Conservation (phyloP, 2,329 filamentous ascomycete genomes). For the Aspergillus sp. region DNA sequence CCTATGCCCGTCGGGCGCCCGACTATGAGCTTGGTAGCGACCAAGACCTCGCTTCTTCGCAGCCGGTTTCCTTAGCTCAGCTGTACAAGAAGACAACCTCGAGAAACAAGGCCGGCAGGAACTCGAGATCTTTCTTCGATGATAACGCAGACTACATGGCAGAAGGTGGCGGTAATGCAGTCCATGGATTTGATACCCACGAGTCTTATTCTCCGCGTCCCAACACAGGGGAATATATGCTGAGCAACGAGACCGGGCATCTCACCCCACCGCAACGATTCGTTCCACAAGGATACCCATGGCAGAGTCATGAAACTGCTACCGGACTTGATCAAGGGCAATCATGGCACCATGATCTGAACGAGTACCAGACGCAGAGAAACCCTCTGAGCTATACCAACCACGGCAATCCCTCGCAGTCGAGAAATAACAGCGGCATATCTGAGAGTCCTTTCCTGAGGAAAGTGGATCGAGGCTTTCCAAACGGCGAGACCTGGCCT, state of each 20-base stretch:
- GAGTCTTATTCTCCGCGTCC: constrained; percentile 16
- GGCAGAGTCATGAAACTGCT: neutral
- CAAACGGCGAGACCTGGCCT: neutral
- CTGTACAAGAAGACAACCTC: constrained; percentile 24
- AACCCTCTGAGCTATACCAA: constrained; percentile 28
- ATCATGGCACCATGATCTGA: constrained; percentile 14
- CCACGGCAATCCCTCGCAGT: constrained; percentile 2
- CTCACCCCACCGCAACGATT: neutral
- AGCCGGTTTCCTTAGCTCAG: constrained; percentile 29
- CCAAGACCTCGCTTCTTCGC: constrained; percentile 30
- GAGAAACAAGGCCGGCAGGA: constrained; percentile 26
- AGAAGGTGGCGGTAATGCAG: neutral
- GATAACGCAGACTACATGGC: constrained; percentile 8
- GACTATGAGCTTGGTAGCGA: constrained; percentile 25
- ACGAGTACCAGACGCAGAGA: constrained; percentile 14
- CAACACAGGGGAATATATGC: constrained; percentile 4
- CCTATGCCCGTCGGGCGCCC: neutral
- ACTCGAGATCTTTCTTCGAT: constrained; percentile 22
- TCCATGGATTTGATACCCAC: constrained; percentile 4
- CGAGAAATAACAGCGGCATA: constrained; percentile 1
- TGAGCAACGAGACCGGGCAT: neutral
- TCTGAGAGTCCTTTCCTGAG: constrained; percentile 11
- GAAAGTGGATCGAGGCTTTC: neutral
- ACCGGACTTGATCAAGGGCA: constrained; percentile 3
- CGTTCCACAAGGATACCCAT: constrained; percentile 7